Base-by-base conservation (phyloP, 164 flowering plant genomes). In the Euptelea pleiosperma region DNA sequence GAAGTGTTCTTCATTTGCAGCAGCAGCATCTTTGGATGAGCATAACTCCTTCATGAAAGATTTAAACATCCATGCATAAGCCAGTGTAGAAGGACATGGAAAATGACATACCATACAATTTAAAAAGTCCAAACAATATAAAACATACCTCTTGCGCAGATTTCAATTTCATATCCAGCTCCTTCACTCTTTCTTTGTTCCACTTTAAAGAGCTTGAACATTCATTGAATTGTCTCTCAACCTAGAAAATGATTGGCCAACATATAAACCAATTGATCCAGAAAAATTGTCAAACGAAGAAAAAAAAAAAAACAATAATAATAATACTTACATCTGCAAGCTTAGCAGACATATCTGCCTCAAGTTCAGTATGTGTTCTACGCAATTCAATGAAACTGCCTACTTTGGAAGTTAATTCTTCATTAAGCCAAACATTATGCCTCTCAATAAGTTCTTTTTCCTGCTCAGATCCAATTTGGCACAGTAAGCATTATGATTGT, bases 381-480 rank as follows among this genome's bases (percentile, higher is more conserved):
- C 95, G 84, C 64, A 80, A 65, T 62, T 85, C 82, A 57, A 64
- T 58, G 35, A 79, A 71, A 64, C 64, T 71, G 36, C 80, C 62
- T 25, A 73, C 79, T 77, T 88, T 94, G 18, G 78, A 65, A 3
- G 81, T 81, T 63, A 91, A 59, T 70, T 94, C 99, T 15, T 89
- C 95, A 75, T 91, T 84, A 42, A 94, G 93, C 96, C 93, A 91
- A 4, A 29, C 57, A 66, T 88, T 94, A 66, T 91, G 99, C 74
- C 82, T 82, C 79, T 87, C 87, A 59, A 87, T 52, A 51, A 94
- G 89, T 62, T 94, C 99, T 60, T 94, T 94, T 73, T 87, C 99
- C 97, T 93, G 82, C 55, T 50, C 37, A 49, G 28, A 66, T 41
- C 22, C 62, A 65, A 62, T 35, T 50, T 52, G 4, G 30, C 25